Evolutionary conservation across 2,329 filamentous ascomycete species (phyloP).

Genomic region (Boeremia lycopersici): DNA sequence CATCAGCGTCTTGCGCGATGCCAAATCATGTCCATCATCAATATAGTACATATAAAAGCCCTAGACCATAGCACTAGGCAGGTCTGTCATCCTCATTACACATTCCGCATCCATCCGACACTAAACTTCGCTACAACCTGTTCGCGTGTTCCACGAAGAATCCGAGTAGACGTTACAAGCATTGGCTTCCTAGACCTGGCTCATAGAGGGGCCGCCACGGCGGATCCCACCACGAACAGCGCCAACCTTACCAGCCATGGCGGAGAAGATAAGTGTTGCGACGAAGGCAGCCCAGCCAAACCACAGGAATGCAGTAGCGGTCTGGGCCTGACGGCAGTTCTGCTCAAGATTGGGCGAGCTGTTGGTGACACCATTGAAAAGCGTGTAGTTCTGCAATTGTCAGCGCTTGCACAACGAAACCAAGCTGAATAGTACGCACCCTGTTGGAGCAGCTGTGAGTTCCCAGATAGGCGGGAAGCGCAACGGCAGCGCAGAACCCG

Average conservation of each 20-base stretch:
- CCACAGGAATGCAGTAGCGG: slow-evolving; percentile 77
- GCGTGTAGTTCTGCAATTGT: slow-evolving; percentile 48
- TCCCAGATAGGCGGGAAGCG: slow-evolving; percentile 71
- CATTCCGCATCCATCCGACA: not conserved
- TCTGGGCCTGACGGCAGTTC: slow-evolving; percentile 77
- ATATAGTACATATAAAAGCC: slow-evolving; percentile 18
- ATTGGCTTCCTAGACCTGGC: slow-evolving; percentile 56
- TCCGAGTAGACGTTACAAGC: slow-evolving; percentile 32
- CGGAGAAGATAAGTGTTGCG: slow-evolving; percentile 61
- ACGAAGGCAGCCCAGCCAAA: slow-evolving; percentile 72
- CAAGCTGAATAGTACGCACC: slow-evolving; percentile 49
- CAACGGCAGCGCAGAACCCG: slow-evolving; percentile 72
- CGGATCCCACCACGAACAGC: slow-evolving; percentile 55
- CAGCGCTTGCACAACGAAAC: not conserved
- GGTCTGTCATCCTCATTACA: not conserved
- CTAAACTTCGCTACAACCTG: slow-evolving; percentile 22
- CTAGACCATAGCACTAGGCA: not conserved
- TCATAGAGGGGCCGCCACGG: slow-evolving; percentile 57
- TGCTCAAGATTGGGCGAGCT: slow-evolving; percentile 65
- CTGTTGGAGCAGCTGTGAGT: slow-evolving; percentile 69
- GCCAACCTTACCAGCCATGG: slow-evolving; percentile 58
- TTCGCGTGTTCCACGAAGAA: slow-evolving; percentile 35
- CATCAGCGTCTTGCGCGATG: slow-evolving; percentile 8
- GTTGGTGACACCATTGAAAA: slow-evolving; percentile 65
- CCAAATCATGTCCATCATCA: slow-evolving; percentile 12